Evolutionary conservation across 345 rosid species (phyloP).

Genomic region (Linum lewisii): DNA sequence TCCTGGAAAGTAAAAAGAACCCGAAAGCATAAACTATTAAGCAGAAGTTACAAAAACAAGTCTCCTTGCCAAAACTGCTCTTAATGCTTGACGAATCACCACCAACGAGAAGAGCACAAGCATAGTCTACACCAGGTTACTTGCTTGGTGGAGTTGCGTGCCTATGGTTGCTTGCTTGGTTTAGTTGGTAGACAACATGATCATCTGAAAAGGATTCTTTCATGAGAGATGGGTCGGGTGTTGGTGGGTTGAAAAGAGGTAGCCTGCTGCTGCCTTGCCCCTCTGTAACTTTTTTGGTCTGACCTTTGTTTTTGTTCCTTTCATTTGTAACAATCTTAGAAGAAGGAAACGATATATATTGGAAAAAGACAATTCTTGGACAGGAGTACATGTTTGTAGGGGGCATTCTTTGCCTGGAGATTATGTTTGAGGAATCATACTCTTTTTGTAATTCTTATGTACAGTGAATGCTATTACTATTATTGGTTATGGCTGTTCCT

Average conservation of each 20-base stretch:
- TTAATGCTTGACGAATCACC: not conserved
- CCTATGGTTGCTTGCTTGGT: not conserved
- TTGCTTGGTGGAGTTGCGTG: not conserved
- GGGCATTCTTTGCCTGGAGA: not conserved
- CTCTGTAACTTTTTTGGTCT: too few species aligned
- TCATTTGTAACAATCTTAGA: too few species aligned
- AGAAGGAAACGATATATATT: not conserved
- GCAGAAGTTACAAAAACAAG: not conserved
- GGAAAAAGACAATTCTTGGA: not conserved
- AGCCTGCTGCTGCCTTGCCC: not conserved
- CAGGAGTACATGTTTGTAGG: not conserved
- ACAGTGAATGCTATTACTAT: not conserved
- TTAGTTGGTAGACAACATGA: not conserved
- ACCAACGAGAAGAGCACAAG: not conserved
- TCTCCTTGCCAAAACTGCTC: not conserved
- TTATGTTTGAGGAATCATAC: not conserved
- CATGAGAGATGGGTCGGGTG: not conserved
- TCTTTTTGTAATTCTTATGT: not conserved
- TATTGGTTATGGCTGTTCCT: not conserved
- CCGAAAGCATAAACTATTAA: not conserved
- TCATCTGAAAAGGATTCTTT: not conserved
- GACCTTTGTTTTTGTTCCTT: too few species aligned
- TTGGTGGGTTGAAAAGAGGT: not conserved
- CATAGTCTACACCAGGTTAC: not conserved
- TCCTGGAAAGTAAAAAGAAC: conserved; percentile 1